These are phyloP conservation scores for Boletus coccyginus DNA, from an alignment of 768 basidiomycete species.

Conservation along the genomic window DNA sequence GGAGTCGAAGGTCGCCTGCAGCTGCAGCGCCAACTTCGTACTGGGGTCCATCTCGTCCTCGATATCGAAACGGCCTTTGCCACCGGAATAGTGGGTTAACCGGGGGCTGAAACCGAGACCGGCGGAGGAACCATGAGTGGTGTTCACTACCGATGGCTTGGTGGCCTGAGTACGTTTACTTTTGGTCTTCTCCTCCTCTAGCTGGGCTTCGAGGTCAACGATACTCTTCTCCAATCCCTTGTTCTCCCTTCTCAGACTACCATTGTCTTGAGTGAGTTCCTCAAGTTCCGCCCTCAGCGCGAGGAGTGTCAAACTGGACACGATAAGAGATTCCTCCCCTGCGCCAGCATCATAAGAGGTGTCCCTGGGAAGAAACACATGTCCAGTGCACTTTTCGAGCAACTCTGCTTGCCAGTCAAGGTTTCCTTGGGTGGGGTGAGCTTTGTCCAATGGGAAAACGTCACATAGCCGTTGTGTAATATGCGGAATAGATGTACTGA, in stretches of 20 bases:
- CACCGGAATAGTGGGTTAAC: not conserved
- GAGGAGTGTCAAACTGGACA: conserved; percentile 50
- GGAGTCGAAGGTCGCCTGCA: conserved; percentile 40
- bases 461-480: conserved; percentile 41
- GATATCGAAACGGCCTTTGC: not conserved
- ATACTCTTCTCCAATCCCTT: conserved; percentile 29
- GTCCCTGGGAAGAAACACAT: conserved; percentile 45
- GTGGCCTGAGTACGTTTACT: not conserved
- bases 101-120: not conserved
- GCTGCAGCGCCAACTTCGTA: conserved; percentile 25
- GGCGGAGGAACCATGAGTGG: not conserved
- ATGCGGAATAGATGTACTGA: conserved; percentile 42
- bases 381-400: conserved; percentile 51
- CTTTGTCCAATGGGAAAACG: conserved; percentile 43
- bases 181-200: conserved; percentile 13
- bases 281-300: conserved; percentile 38
- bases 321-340: conserved; percentile 37
- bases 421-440: conserved; percentile 33
- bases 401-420: conserved; percentile 56
- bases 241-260: conserved; percentile 16
- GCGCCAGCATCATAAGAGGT: conserved; percentile 10
- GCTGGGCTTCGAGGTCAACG: conserved; percentile 6
- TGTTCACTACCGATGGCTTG: not conserved
- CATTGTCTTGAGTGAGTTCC: conserved; percentile 35
- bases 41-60: conserved; percentile 10